Conservation (phyloP, 805 yeast species). For the Torulaspora quercuum region DNA sequence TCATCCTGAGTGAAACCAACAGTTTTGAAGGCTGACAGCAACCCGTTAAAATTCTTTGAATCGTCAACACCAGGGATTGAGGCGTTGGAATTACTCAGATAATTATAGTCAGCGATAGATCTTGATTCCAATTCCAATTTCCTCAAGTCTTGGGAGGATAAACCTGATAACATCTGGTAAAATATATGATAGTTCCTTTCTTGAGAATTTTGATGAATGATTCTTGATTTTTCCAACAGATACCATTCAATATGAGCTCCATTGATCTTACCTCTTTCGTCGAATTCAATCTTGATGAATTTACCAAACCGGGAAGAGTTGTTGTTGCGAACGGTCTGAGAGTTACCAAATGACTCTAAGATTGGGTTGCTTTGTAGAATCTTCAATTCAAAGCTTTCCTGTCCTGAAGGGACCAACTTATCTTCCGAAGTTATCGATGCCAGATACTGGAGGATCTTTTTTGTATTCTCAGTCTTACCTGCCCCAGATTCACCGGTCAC, state of each 20-base stretch:
- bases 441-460: slow-evolving; percentile 86
- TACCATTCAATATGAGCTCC: slow-evolving; percentile 97
- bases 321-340: slow-evolving; percentile 89
- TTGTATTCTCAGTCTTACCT: slow-evolving; percentile 97
- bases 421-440: slow-evolving; percentile 62
- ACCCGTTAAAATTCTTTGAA: slow-evolving; percentile 56
- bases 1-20: slow-evolving; percentile 66
- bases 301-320: slow-evolving; percentile 97
- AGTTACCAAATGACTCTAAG: slow-evolving; percentile 93
- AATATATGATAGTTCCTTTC: slow-evolving; percentile 95
- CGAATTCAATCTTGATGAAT: slow-evolving; percentile 82
- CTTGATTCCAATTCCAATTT: slow-evolving; percentile 43
- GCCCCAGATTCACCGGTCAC: slow-evolving; percentile 99
- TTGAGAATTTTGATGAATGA: slow-evolving; percentile 63
- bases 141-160: slow-evolving; percentile 47
- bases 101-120: slow-evolving; percentile 35
- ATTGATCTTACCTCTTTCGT: slow-evolving; percentile 55
- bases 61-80: slow-evolving; percentile 77
- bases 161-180: slow-evolving; percentile 78
- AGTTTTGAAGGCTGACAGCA: slow-evolving; percentile 62
- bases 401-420: slow-evolving; percentile 18
- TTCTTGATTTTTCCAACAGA: slow-evolving; percentile 88
- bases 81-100: slow-evolving; percentile 53
- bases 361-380: slow-evolving; percentile 94
- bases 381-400: slow-evolving; percentile 66